phyloP scores from a whole-genome alignment of 2,329 filamentous ascomycete genomes.

The Beauveria rudraprayagi region DNA sequence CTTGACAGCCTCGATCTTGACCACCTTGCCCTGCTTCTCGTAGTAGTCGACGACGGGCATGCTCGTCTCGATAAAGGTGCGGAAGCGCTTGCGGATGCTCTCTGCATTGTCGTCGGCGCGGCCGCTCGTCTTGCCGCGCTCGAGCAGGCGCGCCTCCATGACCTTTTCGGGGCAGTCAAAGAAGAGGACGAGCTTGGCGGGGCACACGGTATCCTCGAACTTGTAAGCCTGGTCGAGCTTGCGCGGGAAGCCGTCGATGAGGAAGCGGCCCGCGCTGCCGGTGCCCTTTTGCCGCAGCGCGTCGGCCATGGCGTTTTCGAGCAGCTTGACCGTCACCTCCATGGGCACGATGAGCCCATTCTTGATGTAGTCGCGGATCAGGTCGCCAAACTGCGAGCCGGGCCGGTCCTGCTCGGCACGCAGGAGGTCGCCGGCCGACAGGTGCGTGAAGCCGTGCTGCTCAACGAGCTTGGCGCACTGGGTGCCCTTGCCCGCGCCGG shows the following conservation, averaged over 20 bases:
- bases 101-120: constrained; percentile 90
- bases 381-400: constrained; percentile 79
- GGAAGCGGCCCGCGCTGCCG: constrained; percentile 63
- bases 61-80: constrained; percentile 86
- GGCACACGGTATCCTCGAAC: constrained; percentile 86
- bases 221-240: constrained; percentile 95
- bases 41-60: constrained; percentile 95
- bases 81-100: constrained; percentile 93
- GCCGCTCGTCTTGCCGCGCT: constrained; percentile 88
- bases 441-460: constrained; percentile 85
- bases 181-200: constrained; percentile 80
- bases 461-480: constrained; percentile 84
- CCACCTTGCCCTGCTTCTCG: constrained; percentile 65
- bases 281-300: constrained; percentile 45
- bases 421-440: constrained; percentile 87
- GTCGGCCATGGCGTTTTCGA: constrained; percentile 86
- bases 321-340: constrained; percentile 89
- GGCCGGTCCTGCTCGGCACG: constrained; percentile 85
- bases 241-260: constrained; percentile 78
- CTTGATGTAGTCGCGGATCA: constrained; percentile 91
- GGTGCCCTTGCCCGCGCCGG: constrained; percentile 92
- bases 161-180: constrained; percentile 86
- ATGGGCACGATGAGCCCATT: constrained; percentile 96
- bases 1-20: constrained; percentile 68
- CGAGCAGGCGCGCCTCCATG: constrained; percentile 75